phyloP scores from a whole-genome alignment of 148 eudicot species.

The Nyssa sinensis region DNA sequence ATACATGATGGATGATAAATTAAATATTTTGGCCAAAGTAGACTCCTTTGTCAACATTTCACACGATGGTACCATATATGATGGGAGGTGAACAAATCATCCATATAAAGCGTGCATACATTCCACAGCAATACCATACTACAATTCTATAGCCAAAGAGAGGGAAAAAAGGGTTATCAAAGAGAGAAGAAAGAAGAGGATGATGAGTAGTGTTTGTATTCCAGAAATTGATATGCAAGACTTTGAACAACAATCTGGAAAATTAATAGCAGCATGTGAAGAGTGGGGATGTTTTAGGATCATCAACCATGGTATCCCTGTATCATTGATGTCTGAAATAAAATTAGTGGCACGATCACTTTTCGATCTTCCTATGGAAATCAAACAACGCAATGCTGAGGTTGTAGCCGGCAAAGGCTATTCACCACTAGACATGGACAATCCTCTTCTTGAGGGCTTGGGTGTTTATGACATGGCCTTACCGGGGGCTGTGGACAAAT shows the following conservation, averaged over 20 bases:
- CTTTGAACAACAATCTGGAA: background rate
- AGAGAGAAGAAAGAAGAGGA: too few relatives aligned
- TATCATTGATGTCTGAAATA: constrained; percentile 20
- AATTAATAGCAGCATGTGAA: constrained; percentile 19
- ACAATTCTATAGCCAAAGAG: too few relatives aligned
- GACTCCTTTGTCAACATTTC: too few relatives aligned
- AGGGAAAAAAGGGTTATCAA: too few relatives aligned
- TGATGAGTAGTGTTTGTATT: background rate
- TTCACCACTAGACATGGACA: background rate
- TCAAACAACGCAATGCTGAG: constrained; percentile 15
- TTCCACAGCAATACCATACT: too few relatives aligned
- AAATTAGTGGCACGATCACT: constrained; percentile 9
- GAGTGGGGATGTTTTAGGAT: constrained; percentile 33
- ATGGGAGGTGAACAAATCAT: too few relatives aligned
- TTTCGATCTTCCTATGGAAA: constrained; percentile 24
- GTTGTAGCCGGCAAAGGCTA: constrained; percentile 15
- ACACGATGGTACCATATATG: too few relatives aligned
- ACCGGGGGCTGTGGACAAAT: constrained; percentile 3
- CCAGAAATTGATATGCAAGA: constrained; percentile 9
- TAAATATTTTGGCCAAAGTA: too few relatives aligned
- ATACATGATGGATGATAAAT: too few relatives aligned
- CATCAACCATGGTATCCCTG: constrained; percentile 16
- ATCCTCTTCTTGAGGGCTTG: constrained; percentile 19
- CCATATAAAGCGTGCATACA: too few relatives aligned
- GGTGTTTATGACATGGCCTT: constrained; percentile 22